phyloP scores from a whole-genome alignment of 331 rosid species.

The Quercus phellos region DNA sequence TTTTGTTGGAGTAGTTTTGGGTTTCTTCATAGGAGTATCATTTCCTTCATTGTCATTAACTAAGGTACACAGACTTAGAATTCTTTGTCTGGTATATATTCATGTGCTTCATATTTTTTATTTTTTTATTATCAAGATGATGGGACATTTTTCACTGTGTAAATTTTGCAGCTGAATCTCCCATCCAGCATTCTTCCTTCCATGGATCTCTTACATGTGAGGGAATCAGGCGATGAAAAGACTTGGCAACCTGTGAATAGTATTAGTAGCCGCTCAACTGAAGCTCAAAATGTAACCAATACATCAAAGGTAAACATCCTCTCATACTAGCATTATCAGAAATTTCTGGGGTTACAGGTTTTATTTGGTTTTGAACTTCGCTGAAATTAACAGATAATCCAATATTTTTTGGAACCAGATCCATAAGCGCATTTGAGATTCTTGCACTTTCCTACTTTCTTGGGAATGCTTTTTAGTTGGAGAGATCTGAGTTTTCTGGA shows the following conservation, averaged over 20 bases:
- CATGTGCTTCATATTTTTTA: neutral
- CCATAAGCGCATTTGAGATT: neutral
- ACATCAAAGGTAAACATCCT: slow-evolving; percentile 48
- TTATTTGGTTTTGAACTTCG: neutral
- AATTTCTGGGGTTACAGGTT: neutral
- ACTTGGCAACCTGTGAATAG: slow-evolving; percentile 36
- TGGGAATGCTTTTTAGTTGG: neutral
- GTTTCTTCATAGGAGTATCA: slow-evolving; percentile 85
- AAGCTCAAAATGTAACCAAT: slow-evolving; percentile 30
- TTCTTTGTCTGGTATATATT: neutral
- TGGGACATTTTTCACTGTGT: slow-evolving; percentile 12
- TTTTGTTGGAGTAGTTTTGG: slow-evolving; percentile 73
- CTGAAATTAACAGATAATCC: neutral
- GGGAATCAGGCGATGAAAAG: slow-evolving; percentile 31
- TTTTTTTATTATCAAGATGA: slow-evolving; percentile 12
- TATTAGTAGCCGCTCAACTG: slow-evolving; percentile 31
- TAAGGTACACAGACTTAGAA: slow-evolving; percentile 47
- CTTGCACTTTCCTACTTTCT: neutral
- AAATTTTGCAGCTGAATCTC: slow-evolving; percentile 54
- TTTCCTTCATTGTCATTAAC: slow-evolving; percentile 70
- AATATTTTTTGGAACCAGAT: slow-evolving; percentile 4
- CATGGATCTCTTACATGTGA: slow-evolving; percentile 43
- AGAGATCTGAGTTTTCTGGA: neutral
- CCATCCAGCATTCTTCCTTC: slow-evolving; percentile 61
- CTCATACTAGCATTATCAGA: neutral